A percentile compares a stretch with the other conserved stretches of the same genome.
Conservation (phyloP, 495 filamentous ascomycete species). For the Penicillium parvum region DNA sequence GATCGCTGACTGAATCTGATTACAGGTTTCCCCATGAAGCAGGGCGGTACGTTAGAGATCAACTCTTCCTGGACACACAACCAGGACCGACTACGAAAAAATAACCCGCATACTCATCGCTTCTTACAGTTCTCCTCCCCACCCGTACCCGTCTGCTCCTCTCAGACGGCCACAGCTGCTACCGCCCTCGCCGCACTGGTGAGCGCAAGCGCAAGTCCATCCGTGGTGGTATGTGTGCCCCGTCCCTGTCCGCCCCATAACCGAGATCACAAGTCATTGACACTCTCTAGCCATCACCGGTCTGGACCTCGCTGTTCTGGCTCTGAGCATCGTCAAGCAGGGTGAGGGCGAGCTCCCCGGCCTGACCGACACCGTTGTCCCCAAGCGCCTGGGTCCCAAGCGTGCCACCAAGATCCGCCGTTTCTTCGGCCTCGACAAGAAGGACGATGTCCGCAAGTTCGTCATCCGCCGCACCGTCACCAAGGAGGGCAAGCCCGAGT, state of each 20-base stretch:
- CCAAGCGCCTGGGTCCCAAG: slow-evolving; percentile 98
- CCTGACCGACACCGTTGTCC: slow-evolving; percentile 92
- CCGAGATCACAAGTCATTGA: slow-evolving; percentile 9
- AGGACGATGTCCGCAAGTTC: slow-evolving; percentile 99
- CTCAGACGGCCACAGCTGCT: slow-evolving; percentile 83
- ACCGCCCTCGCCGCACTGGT: slow-evolving; percentile 92
- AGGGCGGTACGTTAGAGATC: slow-evolving; percentile 62
- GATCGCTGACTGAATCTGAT: slow-evolving; percentile 24
- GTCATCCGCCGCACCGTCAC: slow-evolving; percentile 99
- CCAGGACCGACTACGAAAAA: slow-evolving; percentile 11
- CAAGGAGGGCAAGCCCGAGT: slow-evolving; percentile 90
- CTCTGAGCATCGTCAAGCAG: slow-evolving; percentile 93
- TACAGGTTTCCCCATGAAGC: slow-evolving; percentile 96
- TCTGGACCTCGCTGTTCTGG: slow-evolving; percentile 88
- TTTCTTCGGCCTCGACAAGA: slow-evolving; percentile 99
- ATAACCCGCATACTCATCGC: slow-evolving; percentile 26
- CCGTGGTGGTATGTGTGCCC: slow-evolving; percentile 63
- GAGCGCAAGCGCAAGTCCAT: slow-evolving; percentile 99
- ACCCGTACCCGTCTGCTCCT: slow-evolving; percentile 96
- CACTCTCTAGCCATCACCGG: slow-evolving; percentile 67
- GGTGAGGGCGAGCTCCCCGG: slow-evolving; percentile 90
- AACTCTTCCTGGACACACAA: slow-evolving; percentile 8
- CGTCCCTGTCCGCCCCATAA: background rate
- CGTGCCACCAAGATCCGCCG: slow-evolving; percentile 97
- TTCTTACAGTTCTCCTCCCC: slow-evolving; percentile 66